A percentile compares a stretch with the other conserved stretches of the same genome.
phyloP scores from a whole-genome alignment of 495 filamentous ascomycete species.

The Sordaria brevicollis region DNA sequence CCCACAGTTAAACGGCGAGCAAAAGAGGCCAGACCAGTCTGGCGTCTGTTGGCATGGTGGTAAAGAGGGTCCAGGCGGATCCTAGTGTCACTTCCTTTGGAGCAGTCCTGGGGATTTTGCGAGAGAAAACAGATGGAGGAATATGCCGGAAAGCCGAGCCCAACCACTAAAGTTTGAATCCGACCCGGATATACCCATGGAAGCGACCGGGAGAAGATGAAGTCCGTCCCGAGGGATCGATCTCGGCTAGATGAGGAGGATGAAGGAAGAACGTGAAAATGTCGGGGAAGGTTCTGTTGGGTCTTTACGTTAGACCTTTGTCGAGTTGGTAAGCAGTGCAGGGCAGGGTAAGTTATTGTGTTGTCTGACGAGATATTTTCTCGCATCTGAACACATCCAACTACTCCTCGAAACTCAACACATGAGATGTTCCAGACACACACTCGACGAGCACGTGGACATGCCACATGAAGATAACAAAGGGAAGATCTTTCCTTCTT shows the following conservation, averaged over 20 bases:
- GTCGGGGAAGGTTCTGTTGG: neutral
- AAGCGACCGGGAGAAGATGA: neutral
- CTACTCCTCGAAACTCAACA: neutral
- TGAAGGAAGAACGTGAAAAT: neutral
- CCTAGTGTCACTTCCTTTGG: neutral
- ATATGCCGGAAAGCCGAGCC: neutral
- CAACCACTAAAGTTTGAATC: neutral
- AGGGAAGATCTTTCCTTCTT: neutral
- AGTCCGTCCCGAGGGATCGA: neutral
- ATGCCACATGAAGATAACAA: neutral
- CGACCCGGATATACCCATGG: neutral
- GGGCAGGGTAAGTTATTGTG: neutral
- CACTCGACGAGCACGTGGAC: neutral
- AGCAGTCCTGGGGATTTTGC: neutral
- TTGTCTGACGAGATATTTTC: neutral
- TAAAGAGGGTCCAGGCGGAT: neutral
- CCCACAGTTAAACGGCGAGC: neutral
- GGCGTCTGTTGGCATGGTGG: neutral
- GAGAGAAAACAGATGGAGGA: neutral
- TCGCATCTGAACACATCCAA: neutral
- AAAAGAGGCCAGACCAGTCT: neutral
- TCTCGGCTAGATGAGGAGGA: neutral
- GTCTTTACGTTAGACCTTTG: neutral
- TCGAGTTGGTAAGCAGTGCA: neutral
- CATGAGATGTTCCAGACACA: neutral